Conservation (phyloP, 768 basidiomycete genomes). For the Russula emetica region DNA sequence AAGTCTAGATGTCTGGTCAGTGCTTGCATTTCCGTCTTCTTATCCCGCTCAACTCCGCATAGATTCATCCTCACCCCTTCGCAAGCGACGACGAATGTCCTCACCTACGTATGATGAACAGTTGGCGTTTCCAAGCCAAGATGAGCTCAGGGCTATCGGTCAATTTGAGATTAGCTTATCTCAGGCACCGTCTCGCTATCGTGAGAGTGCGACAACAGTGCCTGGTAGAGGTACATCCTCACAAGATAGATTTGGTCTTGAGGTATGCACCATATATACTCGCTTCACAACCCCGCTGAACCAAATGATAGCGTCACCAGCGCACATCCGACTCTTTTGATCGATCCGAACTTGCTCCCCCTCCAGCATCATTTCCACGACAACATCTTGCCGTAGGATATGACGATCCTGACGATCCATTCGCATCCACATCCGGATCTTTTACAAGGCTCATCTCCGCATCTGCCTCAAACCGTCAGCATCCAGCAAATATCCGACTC, state of each 20-base stretch:
- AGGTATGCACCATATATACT: not conserved
- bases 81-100: slow-evolving; percentile 58
- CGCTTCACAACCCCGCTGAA: not conserved
- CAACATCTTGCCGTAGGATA: not conserved
- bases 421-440: slow-evolving; percentile 6
- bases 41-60: slow-evolving; percentile 7
- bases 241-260: not conserved
- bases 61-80: slow-evolving; percentile 39
- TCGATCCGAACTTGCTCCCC: not conserved
- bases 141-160: slow-evolving; percentile 27
- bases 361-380: not conserved
- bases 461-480: not conserved
- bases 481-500: not conserved
- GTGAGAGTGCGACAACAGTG: not conserved
- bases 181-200: not conserved
- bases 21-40: not conserved
- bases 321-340: not conserved
- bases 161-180: slow-evolving; percentile 17
- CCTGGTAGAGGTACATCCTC: not conserved
- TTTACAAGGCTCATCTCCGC: slow-evolving; percentile 10
- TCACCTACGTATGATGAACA: slow-evolving; percentile 54
- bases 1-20: slow-evolving; percentile 7
- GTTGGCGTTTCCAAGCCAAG: slow-evolving; percentile 43
- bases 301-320: not conserved
- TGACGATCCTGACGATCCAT: slow-evolving; percentile 19